Conservation (phyloP, 192 early-diverging fungal species). For the Helicostylum pulchrum region DNA sequence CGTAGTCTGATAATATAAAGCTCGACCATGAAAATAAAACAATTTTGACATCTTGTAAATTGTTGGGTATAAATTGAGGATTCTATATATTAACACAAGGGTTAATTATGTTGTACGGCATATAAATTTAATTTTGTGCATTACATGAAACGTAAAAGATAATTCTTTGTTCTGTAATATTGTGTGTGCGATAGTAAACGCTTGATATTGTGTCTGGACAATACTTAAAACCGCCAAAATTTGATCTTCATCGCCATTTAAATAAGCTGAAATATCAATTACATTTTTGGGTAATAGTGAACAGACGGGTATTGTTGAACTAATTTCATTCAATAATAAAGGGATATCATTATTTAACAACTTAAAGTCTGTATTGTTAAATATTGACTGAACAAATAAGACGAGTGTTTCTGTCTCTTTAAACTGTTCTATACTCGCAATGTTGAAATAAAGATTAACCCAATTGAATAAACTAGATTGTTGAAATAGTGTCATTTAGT, state of each 20-base stretch:
- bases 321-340: background rate
- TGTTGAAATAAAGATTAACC: constrained; percentile 6
- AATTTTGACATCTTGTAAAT: background rate
- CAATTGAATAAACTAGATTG: constrained; percentile 6
- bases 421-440: constrained; percentile 2
- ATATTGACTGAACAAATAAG: background rate
- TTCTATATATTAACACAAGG: background rate
- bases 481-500: too few species aligned
- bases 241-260: constrained; percentile 1
- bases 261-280: background rate
- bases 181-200: background rate
- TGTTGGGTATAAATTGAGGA: background rate
- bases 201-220: constrained; percentile 10
- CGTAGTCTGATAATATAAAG: constrained; percentile 4
- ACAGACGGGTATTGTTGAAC: background rate
- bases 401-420: background rate
- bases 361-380: background rate
- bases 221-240: background rate
- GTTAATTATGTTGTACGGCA: background rate
- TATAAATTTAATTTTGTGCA: background rate
- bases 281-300: background rate
- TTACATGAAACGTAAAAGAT: constrained; percentile 8
- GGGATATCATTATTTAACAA: too few species aligned
- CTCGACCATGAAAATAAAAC: background rate
- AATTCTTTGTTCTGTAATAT: background rate